A percentile compares a stretch with the other conserved stretches of the same genome.
Evolutionary conservation across 371 early-diverging fungal genomes (phyloP).

Genomic region (Mortierella sp.): DNA sequence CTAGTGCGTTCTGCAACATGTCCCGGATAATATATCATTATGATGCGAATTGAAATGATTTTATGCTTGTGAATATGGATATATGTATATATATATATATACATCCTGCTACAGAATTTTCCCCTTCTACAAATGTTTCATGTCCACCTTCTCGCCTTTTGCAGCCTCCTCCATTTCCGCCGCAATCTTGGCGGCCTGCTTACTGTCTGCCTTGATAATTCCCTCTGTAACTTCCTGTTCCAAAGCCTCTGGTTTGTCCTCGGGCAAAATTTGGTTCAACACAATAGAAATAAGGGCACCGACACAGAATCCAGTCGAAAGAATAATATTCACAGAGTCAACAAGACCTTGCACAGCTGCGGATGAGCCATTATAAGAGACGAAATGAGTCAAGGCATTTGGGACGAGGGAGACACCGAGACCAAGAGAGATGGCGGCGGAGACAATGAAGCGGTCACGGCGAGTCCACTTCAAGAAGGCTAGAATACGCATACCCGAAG

Average conservation of each 20-base stretch:
- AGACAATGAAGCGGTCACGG: constrained; percentile 74
- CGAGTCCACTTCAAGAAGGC: constrained; percentile 72
- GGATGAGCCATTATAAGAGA: constrained; percentile 66
- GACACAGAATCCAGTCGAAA: constrained; percentile 67
- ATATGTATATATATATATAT: no score
- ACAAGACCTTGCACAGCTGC: constrained; percentile 63
- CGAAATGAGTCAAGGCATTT: constrained; percentile 67
- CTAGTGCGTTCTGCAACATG: no score
- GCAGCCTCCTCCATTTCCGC: constrained; percentile 52
- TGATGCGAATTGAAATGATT: no score
- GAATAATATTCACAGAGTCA: constrained; percentile 67
- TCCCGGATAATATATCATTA: no score
- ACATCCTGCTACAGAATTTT: no score
- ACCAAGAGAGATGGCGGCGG: constrained; percentile 60
- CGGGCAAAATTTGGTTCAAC: constrained; percentile 64
- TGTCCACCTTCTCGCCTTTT: constrained; percentile 38
- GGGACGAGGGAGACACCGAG: constrained; percentile 70
- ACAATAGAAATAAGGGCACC: constrained; percentile 68
- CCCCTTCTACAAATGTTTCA: constrained; percentile 46
- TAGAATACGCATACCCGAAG: constrained; percentile 74
- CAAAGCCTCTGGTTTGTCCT: constrained; percentile 35
- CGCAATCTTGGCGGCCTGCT: constrained; percentile 41
- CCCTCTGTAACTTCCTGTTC: constrained; percentile 30
- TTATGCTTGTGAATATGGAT: no score
- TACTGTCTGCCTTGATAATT: constrained; percentile 30